These are phyloP conservation scores for Leonotis leonurus DNA, from an alignment of 257 asterid genomes.

Conservation along the genomic window DNA sequence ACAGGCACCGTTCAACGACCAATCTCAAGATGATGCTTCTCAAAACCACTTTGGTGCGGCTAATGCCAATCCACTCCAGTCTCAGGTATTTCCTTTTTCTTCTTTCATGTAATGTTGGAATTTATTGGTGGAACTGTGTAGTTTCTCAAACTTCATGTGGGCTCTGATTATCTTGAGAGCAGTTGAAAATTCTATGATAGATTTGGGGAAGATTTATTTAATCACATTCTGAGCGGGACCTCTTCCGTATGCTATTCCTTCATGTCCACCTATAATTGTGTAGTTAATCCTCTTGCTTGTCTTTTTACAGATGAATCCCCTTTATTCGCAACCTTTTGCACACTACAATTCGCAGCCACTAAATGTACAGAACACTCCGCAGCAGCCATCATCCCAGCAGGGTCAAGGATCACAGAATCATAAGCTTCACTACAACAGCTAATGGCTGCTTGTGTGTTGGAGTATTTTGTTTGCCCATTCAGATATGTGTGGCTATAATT, in stretches of 20 bases:
- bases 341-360: constrained; percentile 69
- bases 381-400: constrained; percentile 53
- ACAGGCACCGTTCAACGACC: constrained; percentile 77
- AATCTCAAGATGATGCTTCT: constrained; percentile 76
- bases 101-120: background rate
- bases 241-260: background rate
- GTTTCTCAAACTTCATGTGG: background rate
- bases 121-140: background rate
- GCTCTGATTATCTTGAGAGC: background rate
- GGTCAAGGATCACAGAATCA: constrained; percentile 73
- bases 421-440: constrained; percentile 74
- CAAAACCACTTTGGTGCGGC: constrained; percentile 66
- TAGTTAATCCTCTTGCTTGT: background rate
- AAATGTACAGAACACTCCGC: constrained; percentile 62
- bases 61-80: constrained; percentile 61
- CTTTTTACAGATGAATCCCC: constrained; percentile 61
- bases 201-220: no score
- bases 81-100: constrained; percentile 49
- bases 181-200: background rate
- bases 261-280: constrained; percentile 1
- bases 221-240: background rate
- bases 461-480: constrained; percentile 29
- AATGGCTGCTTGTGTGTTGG: constrained; percentile 23
- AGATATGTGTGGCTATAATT: constrained; percentile 37
- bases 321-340: constrained; percentile 73